Conservation (phyloP, 2,329 filamentous ascomycete genomes). For the Trichoderma oligosporum region DNA sequence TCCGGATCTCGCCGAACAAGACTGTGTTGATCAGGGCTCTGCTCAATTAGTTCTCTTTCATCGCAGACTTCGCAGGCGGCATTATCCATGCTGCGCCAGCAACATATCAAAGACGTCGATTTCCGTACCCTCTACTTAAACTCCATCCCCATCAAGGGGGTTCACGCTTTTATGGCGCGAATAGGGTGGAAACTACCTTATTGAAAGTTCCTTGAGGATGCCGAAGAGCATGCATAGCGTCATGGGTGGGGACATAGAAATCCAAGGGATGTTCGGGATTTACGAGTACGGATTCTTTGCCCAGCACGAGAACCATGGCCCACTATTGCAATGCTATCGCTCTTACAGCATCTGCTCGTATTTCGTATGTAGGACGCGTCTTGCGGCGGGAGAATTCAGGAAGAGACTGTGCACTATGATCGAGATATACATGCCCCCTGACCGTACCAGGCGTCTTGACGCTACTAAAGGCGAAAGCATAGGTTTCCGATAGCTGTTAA, state of each 20-base stretch:
- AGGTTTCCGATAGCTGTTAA: neutral
- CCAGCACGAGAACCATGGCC: no score
- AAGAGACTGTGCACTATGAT: neutral
- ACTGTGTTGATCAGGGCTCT: neutral
- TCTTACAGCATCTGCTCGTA: neutral
- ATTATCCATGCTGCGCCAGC: neutral
- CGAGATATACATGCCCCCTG: neutral
- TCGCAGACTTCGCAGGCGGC: neutral
- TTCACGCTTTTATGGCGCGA: neutral
- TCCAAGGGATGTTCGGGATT: neutral
- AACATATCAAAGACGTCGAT: neutral
- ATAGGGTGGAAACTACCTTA: neutral
- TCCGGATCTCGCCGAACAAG: neutral
- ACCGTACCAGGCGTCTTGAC: neutral
- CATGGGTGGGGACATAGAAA: no score
- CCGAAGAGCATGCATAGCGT: neutral
- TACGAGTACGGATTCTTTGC: neutral
- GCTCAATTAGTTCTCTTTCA: neutral
- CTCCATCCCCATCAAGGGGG: neutral
- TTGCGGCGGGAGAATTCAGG: neutral
- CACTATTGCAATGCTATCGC: no score
- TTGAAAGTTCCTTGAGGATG: neutral
- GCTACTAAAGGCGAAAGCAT: neutral
- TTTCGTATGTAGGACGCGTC: neutral
- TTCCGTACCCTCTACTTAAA: neutral